Percentiles rank a stretch among this genome's conserved stretches.
These are phyloP conservation scores for Akanthomyces lecanii DNA, from an alignment of 2,329 filamentous ascomycete genomes.

Conservation along the genomic window DNA sequence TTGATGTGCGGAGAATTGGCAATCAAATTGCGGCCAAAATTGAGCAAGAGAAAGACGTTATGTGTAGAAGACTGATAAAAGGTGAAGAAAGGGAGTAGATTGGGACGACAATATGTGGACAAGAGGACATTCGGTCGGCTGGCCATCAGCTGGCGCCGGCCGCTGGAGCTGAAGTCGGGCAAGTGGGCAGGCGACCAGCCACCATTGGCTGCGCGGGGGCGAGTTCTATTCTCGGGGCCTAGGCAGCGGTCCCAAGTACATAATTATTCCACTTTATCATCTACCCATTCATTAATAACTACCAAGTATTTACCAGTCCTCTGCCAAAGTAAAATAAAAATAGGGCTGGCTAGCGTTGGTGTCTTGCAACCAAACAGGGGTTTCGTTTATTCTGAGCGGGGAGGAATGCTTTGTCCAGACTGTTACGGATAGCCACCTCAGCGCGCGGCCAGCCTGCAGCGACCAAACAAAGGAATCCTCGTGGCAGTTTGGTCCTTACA, in stretches of 20 bases:
- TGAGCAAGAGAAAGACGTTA: neutral
- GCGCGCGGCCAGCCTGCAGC: no score
- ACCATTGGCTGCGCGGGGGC: constrained; percentile 5
- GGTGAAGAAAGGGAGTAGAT: neutral
- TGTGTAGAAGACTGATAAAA: neutral
- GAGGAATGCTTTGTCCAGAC: no score
- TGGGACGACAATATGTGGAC: neutral
- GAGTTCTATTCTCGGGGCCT: constrained; percentile 5
- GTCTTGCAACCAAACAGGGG: neutral
- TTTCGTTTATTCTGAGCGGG: no score
- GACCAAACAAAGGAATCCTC: no score
- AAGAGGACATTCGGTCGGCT: neutral
- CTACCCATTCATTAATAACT: neutral
- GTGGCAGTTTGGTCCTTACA: no score
- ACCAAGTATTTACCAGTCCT: neutral
- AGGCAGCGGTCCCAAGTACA: neutral
- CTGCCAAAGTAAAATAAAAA: neutral
- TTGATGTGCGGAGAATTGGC: no score
- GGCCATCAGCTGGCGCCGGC: constrained; percentile 2
- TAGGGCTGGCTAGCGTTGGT: neutral
- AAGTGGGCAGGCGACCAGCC: constrained; percentile 9
- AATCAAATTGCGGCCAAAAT: no score
- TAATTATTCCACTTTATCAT: neutral
- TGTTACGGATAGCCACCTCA: no score
- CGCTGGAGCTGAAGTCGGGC: constrained; percentile 4